Base-by-base conservation (phyloP, 2,329 filamentous ascomycete genomes). In the Xylariales sp. region DNA sequence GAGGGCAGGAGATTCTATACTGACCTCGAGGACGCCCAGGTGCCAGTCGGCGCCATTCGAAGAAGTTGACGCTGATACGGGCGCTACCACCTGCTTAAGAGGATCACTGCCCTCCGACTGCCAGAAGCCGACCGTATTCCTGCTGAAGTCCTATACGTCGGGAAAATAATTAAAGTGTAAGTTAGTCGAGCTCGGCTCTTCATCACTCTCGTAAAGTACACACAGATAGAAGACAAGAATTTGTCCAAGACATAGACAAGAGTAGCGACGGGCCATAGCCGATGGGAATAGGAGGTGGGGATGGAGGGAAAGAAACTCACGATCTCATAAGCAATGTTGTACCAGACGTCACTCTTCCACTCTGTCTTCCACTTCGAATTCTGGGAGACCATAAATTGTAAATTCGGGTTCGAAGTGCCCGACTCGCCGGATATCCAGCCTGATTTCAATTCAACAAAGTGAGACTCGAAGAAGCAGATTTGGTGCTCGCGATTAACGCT, bases 381-480 rank as follows among this genome's bases (percentile, higher is more conserved):
- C 23, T 89, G 86, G 63, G 84, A 83, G 23, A 90, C 87, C 79
- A 88, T 87, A 87, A 90, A 93, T 75, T 89, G 87, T 70, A 93
- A 82, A 71, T 86, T 84, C 43, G 83, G 80, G 70, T 86, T 82
- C 45, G 78, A 79, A 23, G 81, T 81, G 54, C 81, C 83, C 45
- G 75, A 70, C 73, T 83, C 82, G 64, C 84, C 84, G 48, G 79
- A 81, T 59, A 89, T 83, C 85, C 86, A 88, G 60, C 90, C 91
- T 68, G 87, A 89, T 82, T 93, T 93, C 77, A 93, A 80, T 82
- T 93, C 91, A n/a, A 90, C 91, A 79, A 93, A 93, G 80, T 93
- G 90, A 76, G 83, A 87, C 80, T 92, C 90, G 80, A 89, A 89
- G 78, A 85, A 85, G 76, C 77, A 80, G 74, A 84, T 83, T 80